phyloP scores from a whole-genome alignment of 2,329 filamentous ascomycete genomes.

The Camillea tinctor region DNA sequence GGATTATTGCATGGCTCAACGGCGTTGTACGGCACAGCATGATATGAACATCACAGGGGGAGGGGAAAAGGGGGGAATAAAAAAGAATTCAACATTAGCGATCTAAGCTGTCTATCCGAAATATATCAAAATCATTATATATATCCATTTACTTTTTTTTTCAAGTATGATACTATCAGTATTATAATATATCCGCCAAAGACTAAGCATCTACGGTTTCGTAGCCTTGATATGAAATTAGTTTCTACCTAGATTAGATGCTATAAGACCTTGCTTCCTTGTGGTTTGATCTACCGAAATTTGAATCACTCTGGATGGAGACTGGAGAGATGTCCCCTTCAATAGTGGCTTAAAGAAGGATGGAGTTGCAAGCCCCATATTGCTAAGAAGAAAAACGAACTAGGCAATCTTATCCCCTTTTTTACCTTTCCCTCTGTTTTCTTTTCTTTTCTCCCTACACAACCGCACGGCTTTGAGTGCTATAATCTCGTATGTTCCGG shows the following conservation, averaged over 20 bases:
- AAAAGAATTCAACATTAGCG: conserved; percentile 6
- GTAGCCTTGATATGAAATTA: no score
- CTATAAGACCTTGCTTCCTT: neutral
- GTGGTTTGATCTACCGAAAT: neutral
- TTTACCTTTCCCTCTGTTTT: no score
- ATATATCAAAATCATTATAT: neutral
- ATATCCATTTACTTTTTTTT: no score
- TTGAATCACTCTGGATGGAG: neutral
- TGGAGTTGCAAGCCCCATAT: no score
- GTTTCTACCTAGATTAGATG: no score
- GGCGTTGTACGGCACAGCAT: conserved; percentile 2
- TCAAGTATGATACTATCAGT: neutral
- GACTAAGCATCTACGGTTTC: neutral
- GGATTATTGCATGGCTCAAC: conserved; percentile 7
- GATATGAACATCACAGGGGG: neutral
- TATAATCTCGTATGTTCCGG: no score
- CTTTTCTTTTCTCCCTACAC: neutral
- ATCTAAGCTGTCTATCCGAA: neutral
- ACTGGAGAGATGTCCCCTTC: neutral
- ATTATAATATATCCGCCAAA: neutral
- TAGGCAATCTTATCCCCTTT: no score
- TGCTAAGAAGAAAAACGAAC: no score
- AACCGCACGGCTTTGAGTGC: no score
- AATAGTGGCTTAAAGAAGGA: no score
- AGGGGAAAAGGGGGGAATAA: neutral